Evolutionary conservation across 2,329 filamentous ascomycete genomes (phyloP), one percentile per base, ranked within the genome.

Genomic region (Phaeosphaeria sp.): DNA sequence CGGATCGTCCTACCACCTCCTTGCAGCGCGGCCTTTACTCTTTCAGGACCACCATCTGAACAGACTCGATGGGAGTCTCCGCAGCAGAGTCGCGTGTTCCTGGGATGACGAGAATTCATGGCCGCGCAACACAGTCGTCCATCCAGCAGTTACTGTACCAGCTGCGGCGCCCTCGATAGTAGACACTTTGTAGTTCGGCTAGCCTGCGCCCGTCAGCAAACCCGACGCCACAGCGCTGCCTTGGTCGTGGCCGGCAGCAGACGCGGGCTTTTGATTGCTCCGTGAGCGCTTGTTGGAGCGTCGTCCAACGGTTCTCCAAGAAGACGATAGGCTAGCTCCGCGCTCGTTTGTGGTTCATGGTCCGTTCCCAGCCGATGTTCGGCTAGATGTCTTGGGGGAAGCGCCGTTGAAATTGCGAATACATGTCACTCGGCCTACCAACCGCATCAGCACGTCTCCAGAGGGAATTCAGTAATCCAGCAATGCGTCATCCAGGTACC

Each of bases 401-500:
- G 46, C 55, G 55, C 52, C 46, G 46, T 46, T 53, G 47, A 59
- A 27, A 56, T 53, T 52, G 49, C 60, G 52, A 55, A 46, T 36
- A 43, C 46, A 63, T 65, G 60, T 62, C 60, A 62, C 57, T 57
- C 30, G 30, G 30, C 30, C 30, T 36, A 36, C 56, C 54, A 52
- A 54, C 56, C 33, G 55, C 60, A 51, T 60, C 60, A 65, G 41
- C 50, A 62, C 60, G 51, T 49, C 56, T 63, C 43, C 50, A 59
- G 59, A 36, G 30, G 30, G 30, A 7, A 7, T 21, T n/a, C 21
- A 51, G 41, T 22, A 30, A 39, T 58, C 50, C 52, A 52, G 58
- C 65, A 49, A 64, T 67, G 70, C 70, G 68, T 70, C 69, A 72
- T 72, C 64, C 71, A 74, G 70, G 72, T 71, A 73, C 72, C 71